Percentiles rank a stretch among this genome's conserved stretches.
These are phyloP conservation scores for Talaromyces funiculosus DNA, from an alignment of 2,329 filamentous ascomycete genomes.

Conservation along the genomic window DNA sequence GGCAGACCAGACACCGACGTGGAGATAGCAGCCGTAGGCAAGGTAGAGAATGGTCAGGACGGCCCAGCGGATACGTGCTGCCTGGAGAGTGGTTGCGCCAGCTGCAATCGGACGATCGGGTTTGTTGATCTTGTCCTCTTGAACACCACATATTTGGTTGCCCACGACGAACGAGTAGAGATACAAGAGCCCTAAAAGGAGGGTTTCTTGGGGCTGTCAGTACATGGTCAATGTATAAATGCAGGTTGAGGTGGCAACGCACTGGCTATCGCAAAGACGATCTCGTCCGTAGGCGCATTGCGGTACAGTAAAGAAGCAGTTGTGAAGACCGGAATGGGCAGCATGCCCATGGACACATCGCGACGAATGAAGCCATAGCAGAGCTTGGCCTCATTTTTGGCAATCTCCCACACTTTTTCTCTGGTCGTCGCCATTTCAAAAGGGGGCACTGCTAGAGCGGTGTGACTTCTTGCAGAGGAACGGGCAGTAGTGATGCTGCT, in stretches of 20 bases:
- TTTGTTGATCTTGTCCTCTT: constrained; percentile 12
- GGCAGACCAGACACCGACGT: constrained; percentile 10
- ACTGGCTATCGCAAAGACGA: constrained; percentile 5
- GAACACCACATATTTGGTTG: constrained; percentile 11
- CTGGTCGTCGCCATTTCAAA: not conserved
- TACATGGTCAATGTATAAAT: not conserved
- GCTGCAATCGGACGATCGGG: constrained; percentile 12
- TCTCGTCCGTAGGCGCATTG: constrained; percentile 4
- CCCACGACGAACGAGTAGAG: constrained; percentile 12
- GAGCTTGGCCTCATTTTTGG: constrained; percentile 5
- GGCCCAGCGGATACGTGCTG: constrained; percentile 9
- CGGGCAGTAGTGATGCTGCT: too few relatives aligned
- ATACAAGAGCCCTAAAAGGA: constrained; percentile 5
- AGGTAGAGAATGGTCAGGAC: constrained; percentile 9
- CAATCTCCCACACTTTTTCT: constrained; percentile 5
- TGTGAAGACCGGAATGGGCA: constrained; percentile 11
- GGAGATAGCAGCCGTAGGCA: constrained; percentile 7
- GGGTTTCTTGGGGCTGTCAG: constrained; percentile 3
- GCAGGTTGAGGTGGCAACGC: not conserved
- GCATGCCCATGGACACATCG: constrained; percentile 12
- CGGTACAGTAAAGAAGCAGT: constrained; percentile 13
- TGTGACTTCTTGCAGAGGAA: not conserved
- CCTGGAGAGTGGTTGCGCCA: constrained; percentile 7
- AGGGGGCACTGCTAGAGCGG: not conserved
- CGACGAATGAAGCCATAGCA: constrained; percentile 13